Base-by-base conservation (phyloP, 345 rosid genomes). In the Alliaria petiolata region DNA sequence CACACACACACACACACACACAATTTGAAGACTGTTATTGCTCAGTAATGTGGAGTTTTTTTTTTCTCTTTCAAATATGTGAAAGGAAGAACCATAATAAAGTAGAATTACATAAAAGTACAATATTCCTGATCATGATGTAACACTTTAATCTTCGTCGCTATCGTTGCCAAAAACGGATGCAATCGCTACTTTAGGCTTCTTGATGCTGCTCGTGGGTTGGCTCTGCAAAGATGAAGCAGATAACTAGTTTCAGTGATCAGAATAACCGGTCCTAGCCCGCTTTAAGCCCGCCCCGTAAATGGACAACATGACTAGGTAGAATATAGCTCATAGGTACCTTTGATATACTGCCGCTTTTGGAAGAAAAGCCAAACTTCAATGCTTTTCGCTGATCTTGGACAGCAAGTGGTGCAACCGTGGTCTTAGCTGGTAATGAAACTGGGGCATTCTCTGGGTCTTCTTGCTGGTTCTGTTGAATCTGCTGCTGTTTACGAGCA, bases 311-410 rank as follows among this genome's bases (percentile, higher is more conserved):
- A n/a, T n/a, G n/a, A n/a, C n/a, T n/a, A n/a, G n/a, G n/a, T n/a
- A n/a, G n/a, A n/a, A n/a, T 4, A 12, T 12, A 33, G 50, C 1
- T 43, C 35, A 8, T 13, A 16, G 20, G 31, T 54, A 91, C 99
- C 98, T 92, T 95, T 9, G 89, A 82, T 67, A 75, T 56, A 76
- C 81, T 80, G 44, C 76, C 79, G 40, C 72, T 81, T 74, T 92
- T 91, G 2, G 98, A 83, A 68, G 96, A 79, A 81, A 95, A 91
- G 8, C 98, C 99, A 76, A 95, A 95, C 76, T 95, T 95, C 50
- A 95, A 76, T 26, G 84, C 46, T 78, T 87, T 88, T 15, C 99
- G 82, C 78, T 87, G 88, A 53, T 91, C 95, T 79, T 89, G 99
- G 73, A 83, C 90, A 57, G 81, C 76, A 54, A 91, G 84, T 35